Conservation (phyloP, 1,284 basidiomycete genomes). For the Pseudozyma hubeiensis region DNA sequence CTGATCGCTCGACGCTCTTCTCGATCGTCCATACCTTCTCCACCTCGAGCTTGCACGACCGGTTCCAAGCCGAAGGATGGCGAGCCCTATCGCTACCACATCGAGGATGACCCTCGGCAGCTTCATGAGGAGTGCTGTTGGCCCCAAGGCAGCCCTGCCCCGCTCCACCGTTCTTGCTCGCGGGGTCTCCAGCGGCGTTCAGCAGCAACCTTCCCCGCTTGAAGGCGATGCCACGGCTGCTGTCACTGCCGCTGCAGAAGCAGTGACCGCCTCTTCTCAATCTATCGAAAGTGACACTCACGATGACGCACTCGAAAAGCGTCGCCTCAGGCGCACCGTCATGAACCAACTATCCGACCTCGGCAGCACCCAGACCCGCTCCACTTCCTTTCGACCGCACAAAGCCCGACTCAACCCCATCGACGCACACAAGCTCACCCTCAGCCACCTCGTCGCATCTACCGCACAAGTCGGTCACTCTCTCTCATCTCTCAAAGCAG, state of each 20-base stretch:
- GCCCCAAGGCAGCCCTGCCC: slow-evolving; percentile 8
- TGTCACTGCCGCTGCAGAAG: slow-evolving; percentile 4
- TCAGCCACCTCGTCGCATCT: slow-evolving; percentile 89
- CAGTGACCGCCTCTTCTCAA: neutral
- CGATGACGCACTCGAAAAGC: slow-evolving; percentile 32
- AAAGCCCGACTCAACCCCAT: slow-evolving; percentile 78
- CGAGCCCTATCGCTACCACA: slow-evolving; percentile 50
- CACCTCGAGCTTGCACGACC: neutral
- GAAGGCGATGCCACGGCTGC: slow-evolving; percentile 9
- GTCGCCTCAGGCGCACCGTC: slow-evolving; percentile 51
- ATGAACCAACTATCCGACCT: slow-evolving; percentile 78
- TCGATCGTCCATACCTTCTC: neutral
- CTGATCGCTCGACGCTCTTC: neutral
- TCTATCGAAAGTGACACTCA: slow-evolving; percentile 12
- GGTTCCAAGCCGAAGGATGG: slow-evolving; percentile 21
- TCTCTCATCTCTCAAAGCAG: slow-evolving; percentile 82
- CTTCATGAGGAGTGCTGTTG: slow-evolving; percentile 23
- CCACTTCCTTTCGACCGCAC: slow-evolving; percentile 80
- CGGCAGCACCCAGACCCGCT: slow-evolving; percentile 81
- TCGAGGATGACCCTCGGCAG: slow-evolving; percentile 48
- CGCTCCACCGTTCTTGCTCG: slow-evolving; percentile 13
- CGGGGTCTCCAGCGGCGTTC: slow-evolving; percentile 16
- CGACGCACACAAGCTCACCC: slow-evolving; percentile 76
- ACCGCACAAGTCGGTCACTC: slow-evolving; percentile 95
- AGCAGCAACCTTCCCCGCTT: slow-evolving; percentile 6